Evolutionary conservation across 805 yeast species (phyloP), one percentile per base, ranked within the genome.

Genomic region (Tetrapisispora iriomotensis): DNA sequence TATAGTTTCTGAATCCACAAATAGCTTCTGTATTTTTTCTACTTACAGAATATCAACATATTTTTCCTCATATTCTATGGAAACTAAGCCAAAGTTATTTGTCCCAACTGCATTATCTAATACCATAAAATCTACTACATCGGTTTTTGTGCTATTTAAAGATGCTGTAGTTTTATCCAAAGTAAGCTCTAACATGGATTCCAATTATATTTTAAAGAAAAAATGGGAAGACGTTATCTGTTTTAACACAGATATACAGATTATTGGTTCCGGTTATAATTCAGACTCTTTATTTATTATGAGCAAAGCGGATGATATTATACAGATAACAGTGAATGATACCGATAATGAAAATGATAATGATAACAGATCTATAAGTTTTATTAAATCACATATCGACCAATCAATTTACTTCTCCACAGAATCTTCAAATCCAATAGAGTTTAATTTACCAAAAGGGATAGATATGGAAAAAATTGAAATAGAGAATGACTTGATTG

Each of bases 211-310:
- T 29, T 45, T 63, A 35, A 60, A 58, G 41, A 64, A 65, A 42
- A 71, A 79, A 49, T 88, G 95, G 95, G 95, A 87, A 58, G 96
- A 90, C 55, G 65, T 75, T 10, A 66, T 88, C 10, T 62, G 69
- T 6, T 71, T 88, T 46, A 75, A 74, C 43, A 43, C 67, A 1
- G 66, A 69, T 14, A 68, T 78, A 5, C 55, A 66, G 0, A 63
- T 85, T 15, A 61, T 80, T 26, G 87, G 88, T 0, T 59, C 66
- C 41, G 85, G 84, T 1, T 64, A 64, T 43, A 82, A 77, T 51
- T 56, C 67, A 22, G 43, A 60, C 1, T 67, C 81, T 1, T 55
- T 79, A 6, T 62, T 64, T 12, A 47, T 69, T 1, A 49, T 80
- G 13, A 71, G 83, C 1, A 65, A 69, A 7, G 68, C 70, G 25